Conservation (phyloP, 495 filamentous ascomycete genomes). For the Penicillium turbatum region DNA sequence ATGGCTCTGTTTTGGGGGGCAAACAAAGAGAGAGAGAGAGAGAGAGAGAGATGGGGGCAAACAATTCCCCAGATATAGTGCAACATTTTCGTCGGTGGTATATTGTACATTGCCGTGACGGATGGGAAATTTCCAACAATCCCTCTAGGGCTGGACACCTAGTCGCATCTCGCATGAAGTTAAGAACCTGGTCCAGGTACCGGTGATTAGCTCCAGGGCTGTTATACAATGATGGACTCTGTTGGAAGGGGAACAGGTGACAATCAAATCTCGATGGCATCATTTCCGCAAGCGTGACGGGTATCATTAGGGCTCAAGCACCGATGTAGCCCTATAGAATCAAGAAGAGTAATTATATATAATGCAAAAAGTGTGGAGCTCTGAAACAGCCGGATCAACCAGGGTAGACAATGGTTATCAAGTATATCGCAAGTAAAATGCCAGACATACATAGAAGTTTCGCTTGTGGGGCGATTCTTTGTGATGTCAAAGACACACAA, state of each 20-base stretch:
- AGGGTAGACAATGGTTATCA: constrained; percentile 7
- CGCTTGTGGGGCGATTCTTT: constrained; percentile 15
- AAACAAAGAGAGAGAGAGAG: neutral
- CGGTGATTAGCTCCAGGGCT: no score
- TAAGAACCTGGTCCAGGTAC: no score
- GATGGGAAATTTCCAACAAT: constrained; percentile 1
- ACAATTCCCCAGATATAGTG: neutral
- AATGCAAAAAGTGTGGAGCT: neutral
- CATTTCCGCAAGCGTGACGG: constrained; percentile 17
- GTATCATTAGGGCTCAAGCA: neutral
- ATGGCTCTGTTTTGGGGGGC: neutral
- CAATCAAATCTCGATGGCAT: constrained; percentile 7
- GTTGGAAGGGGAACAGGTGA: neutral
- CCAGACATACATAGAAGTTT: constrained; percentile 4
- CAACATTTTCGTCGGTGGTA: neutral
- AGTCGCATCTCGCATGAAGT: neutral
- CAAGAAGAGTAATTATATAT: neutral
- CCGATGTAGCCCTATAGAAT: neutral
- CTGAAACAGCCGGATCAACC: neutral
- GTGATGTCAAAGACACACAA: constrained; percentile 7
- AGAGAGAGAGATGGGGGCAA: no score
- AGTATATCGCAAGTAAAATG: constrained; percentile 6
- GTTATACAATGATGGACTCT: neutral
- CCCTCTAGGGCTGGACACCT: neutral
- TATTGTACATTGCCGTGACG: constrained; percentile 2